A percentile compares a stretch with the other conserved stretches of the same genome.
Conservation (phyloP, 176 grass and related monocot genomes). For the Elymus sibiricus region DNA sequence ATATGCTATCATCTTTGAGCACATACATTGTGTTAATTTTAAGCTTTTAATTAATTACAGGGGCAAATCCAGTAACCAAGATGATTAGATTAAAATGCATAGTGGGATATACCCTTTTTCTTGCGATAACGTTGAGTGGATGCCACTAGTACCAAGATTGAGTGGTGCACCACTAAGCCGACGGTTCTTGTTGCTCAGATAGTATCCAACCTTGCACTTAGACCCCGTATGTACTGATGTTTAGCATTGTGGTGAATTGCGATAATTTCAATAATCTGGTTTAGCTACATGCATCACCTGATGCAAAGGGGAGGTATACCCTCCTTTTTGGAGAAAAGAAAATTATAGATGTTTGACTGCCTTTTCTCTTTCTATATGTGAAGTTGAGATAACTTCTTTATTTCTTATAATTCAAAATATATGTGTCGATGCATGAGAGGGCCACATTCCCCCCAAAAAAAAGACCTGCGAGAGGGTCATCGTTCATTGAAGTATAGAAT, state of each 20-base stretch:
- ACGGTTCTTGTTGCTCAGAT: not conserved
- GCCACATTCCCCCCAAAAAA: not conserved
- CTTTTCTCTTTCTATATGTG: not conserved
- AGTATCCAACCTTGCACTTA: conserved; percentile 7
- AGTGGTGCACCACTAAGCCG: conserved; percentile 5
- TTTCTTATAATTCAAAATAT: not conserved
- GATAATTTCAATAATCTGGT: not conserved
- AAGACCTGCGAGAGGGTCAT: not conserved
- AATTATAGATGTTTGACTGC: not conserved
- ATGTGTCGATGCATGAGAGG: not conserved
- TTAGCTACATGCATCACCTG: not conserved
- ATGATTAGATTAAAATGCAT: not conserved
- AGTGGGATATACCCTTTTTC: conserved; percentile 28
- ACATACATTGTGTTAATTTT: not conserved
- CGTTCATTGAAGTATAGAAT: not conserved
- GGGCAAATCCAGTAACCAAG: not conserved
- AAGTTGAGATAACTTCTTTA: too few species aligned
- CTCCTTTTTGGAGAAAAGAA: not conserved
- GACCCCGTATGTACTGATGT: not conserved
- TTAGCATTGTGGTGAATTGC: not conserved
- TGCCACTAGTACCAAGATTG: conserved; percentile 31
- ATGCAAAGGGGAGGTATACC: not conserved
- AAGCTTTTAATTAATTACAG: not conserved
- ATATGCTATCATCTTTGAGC: not conserved
- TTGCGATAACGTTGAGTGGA: conserved; percentile 26